Percentiles rank a stretch among this genome's conserved stretches.
Evolutionary conservation across 768 basidiomycete species (phyloP).

Genomic region (Boletus vinaceobasis): DNA sequence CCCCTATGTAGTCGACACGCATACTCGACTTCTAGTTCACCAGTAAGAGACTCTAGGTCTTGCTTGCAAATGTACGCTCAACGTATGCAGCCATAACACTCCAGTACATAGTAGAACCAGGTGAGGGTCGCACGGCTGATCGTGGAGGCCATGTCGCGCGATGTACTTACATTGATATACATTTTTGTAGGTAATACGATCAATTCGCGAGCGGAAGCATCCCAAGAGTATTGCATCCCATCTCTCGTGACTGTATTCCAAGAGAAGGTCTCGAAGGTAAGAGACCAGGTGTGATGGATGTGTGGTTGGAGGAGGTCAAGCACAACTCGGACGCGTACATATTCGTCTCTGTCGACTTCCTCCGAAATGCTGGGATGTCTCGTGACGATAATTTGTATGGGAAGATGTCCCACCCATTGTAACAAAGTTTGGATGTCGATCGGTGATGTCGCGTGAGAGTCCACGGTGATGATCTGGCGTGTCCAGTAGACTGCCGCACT

Average conservation of each 20-base stretch:
- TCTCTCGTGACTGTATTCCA: constrained; percentile 5
- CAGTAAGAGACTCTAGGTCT: too few species aligned
- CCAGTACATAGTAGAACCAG: too few species aligned
- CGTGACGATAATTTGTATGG: constrained; percentile 5
- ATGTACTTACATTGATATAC: too few species aligned
- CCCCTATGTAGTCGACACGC: too few species aligned
- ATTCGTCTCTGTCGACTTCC: not conserved
- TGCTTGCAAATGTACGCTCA: too few species aligned
- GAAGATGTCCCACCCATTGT: not conserved
- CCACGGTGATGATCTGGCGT: constrained; percentile 16
- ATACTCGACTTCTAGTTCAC: too few species aligned
- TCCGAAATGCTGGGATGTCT: not conserved
- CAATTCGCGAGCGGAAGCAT: not conserved
- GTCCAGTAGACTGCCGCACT: constrained; percentile 15
- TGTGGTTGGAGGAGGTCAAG: constrained; percentile 4
- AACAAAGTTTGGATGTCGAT: not conserved
- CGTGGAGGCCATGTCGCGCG: too few species aligned
- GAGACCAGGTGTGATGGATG: constrained; percentile 2
- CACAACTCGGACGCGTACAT: not conserved
- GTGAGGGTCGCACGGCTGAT: too few species aligned
- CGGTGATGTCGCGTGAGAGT: constrained; percentile 1
- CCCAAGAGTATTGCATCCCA: constrained; percentile 4
- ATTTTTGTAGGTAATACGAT: not conserved
- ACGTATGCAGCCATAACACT: too few species aligned
- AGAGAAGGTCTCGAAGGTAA: constrained; percentile 6